Evolutionary conservation across 73 alveolate genomes (phyloP).

Genomic region (Paramecium octaurelia): DNA sequence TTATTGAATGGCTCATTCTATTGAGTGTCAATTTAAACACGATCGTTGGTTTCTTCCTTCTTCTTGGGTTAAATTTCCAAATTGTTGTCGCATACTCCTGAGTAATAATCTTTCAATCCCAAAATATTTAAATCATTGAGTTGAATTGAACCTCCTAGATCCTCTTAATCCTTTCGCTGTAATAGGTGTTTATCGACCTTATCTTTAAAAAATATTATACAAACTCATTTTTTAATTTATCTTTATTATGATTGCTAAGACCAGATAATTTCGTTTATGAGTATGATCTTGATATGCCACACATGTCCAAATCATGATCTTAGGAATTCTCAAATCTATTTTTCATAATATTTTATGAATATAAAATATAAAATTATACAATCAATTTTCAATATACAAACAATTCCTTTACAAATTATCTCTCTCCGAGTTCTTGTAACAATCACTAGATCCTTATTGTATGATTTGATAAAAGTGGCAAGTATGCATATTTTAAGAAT

Average conservation of each 20-base stretch:
- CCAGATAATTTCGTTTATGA: background rate
- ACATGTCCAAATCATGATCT: background rate
- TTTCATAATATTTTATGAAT: background rate
- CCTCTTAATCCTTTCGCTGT: background rate
- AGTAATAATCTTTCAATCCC: constrained; percentile 28
- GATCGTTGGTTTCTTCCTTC: background rate
- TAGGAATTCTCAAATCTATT: background rate
- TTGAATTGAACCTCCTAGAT: background rate
- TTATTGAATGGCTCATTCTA: background rate
- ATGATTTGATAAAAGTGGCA: background rate
- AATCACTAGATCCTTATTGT: background rate
- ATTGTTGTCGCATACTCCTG: background rate
- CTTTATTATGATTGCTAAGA: background rate
- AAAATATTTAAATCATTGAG: background rate
- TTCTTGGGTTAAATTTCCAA: background rate
- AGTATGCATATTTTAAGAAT: background rate
- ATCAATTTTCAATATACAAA: background rate
- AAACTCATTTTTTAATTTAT: background rate
- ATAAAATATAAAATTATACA: background rate
- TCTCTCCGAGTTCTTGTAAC: background rate
- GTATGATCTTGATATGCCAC: background rate
- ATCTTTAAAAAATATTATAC: background rate
- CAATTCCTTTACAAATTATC: background rate
- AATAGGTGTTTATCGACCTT: background rate
- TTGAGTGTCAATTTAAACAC: background rate